A percentile compares a stretch with the other conserved stretches of the same genome.
phyloP scores from a whole-genome alignment of 192 early-diverging fungal species.

The Gaertneriomyces sp. region DNA sequence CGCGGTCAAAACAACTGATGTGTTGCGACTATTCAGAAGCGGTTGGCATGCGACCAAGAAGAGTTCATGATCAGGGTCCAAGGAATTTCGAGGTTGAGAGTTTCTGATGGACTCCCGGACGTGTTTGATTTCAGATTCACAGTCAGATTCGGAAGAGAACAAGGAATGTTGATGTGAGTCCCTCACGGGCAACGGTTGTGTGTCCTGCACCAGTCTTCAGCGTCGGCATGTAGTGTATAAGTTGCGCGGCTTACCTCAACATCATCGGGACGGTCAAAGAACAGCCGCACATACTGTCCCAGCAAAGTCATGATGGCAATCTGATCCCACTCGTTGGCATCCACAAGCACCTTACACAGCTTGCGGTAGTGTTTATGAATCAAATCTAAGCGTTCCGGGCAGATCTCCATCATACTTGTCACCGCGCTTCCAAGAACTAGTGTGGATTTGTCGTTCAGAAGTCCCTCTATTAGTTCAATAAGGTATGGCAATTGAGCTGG shows the following conservation, averaged over 20 bases:
- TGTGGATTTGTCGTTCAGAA: slow-evolving; percentile 81
- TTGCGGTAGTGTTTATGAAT: slow-evolving; percentile 89
- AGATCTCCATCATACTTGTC: slow-evolving; percentile 79
- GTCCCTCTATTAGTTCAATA: slow-evolving; percentile 66
- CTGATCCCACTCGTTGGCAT: slow-evolving; percentile 97
- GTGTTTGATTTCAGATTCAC: no score
- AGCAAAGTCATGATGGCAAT: slow-evolving; percentile 77
- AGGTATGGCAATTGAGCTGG: slow-evolving; percentile 69
- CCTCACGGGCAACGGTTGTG: background rate
- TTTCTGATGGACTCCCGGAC: no score
- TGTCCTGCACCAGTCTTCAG: no score
- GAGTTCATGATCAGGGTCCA: slow-evolving; percentile 81
- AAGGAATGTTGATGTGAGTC: background rate
- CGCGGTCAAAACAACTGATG: slow-evolving; percentile 51
- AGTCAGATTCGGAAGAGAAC: no score
- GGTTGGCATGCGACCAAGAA: slow-evolving; percentile 64
- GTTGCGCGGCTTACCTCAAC: background rate
- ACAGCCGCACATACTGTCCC: slow-evolving; percentile 65
- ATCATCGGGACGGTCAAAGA: slow-evolving; percentile 60
- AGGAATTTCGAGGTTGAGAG: slow-evolving; percentile 2
- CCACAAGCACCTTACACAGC: slow-evolving; percentile 76
- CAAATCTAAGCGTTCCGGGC: slow-evolving; percentile 78
- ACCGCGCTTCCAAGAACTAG: slow-evolving; percentile 84
- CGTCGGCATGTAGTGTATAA: no score
- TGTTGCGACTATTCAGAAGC: slow-evolving; percentile 76